phyloP scores from a whole-genome alignment of 257 asterid genomes.

The Lantana camara region DNA sequence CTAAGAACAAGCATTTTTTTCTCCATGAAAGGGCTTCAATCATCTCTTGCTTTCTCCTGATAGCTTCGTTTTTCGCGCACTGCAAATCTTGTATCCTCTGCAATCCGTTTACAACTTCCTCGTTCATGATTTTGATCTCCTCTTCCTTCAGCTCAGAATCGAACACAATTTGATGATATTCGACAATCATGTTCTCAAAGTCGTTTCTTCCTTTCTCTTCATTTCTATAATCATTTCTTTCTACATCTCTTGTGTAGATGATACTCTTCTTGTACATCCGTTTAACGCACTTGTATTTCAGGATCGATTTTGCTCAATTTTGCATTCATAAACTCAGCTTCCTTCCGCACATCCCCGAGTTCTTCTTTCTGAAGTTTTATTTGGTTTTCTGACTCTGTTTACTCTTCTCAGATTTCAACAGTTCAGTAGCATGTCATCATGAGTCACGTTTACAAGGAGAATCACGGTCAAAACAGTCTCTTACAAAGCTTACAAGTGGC shows the following conservation, averaged over 20 bases:
- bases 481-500: too few species aligned
- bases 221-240: slow-evolving; percentile 60
- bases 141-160: slow-evolving; percentile 66
- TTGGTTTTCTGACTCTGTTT: slow-evolving; percentile 61
- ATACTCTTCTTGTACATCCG: slow-evolving; percentile 47
- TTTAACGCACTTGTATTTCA: slow-evolving; percentile 41
- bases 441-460: too few species aligned
- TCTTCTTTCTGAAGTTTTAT: slow-evolving; percentile 56
- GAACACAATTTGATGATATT: slow-evolving; percentile 58
- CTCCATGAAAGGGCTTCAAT: slow-evolving; percentile 48
- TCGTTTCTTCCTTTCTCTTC: slow-evolving; percentile 50
- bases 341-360: slow-evolving; percentile 48
- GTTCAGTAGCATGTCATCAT: slow-evolving; percentile 80
- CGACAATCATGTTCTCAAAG: slow-evolving; percentile 55
- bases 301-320: slow-evolving; percentile 48
- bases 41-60: slow-evolving; percentile 42
- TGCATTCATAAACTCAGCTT: slow-evolving; percentile 48
- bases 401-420: slow-evolving; percentile 73
- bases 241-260: slow-evolving; percentile 52
- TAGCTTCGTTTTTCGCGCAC: slow-evolving; percentile 43
- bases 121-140: slow-evolving; percentile 55
- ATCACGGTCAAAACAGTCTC: too few species aligned
- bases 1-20: too few species aligned
- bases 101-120: slow-evolving; percentile 47
- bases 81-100: slow-evolving; percentile 41